A percentile compares a stretch with the other conserved stretches of the same genome.
Evolutionary conservation across 306 rosid species (phyloP).

Genomic region (Dalbergia cultrata): DNA sequence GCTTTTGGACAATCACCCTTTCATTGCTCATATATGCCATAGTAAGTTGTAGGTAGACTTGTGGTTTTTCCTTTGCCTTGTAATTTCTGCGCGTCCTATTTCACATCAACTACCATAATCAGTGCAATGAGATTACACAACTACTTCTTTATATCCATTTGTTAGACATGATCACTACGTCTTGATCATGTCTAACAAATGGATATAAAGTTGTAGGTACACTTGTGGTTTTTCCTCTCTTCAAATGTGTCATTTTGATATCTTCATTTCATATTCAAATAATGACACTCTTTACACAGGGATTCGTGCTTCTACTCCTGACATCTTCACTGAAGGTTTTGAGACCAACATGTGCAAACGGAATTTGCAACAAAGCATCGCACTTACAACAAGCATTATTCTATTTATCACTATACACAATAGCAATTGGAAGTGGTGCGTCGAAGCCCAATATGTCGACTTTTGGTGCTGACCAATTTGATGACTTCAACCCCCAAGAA

Average conservation of each 20-base stretch:
- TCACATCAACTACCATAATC: neutral
- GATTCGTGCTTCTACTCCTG: constrained; percentile 65
- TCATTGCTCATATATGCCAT: constrained; percentile 69
- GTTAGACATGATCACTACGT: too few species aligned
- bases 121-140: too few species aligned
- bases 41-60: constrained; percentile 44
- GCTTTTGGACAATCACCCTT: constrained; percentile 79
- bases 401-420: constrained; percentile 67
- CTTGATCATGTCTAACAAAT: too few species aligned
- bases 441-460: constrained; percentile 80
- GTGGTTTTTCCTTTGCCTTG: neutral
- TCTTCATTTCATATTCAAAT: too few species aligned
- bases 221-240: too few species aligned
- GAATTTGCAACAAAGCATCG: constrained; percentile 63
- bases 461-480: constrained; percentile 88
- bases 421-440: constrained; percentile 77
- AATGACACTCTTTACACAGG: constrained; percentile 46
- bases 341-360: constrained; percentile 61
- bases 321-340: constrained; percentile 66
- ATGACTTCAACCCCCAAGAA: constrained; percentile 64
- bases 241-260: too few species aligned
- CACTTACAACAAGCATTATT: constrained; percentile 54
- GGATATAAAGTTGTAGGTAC: too few species aligned
- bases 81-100: neutral
- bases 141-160: too few species aligned